phyloP scores from a whole-genome alignment of 2,329 filamentous ascomycete genomes.

The Penicillium occitanis region DNA sequence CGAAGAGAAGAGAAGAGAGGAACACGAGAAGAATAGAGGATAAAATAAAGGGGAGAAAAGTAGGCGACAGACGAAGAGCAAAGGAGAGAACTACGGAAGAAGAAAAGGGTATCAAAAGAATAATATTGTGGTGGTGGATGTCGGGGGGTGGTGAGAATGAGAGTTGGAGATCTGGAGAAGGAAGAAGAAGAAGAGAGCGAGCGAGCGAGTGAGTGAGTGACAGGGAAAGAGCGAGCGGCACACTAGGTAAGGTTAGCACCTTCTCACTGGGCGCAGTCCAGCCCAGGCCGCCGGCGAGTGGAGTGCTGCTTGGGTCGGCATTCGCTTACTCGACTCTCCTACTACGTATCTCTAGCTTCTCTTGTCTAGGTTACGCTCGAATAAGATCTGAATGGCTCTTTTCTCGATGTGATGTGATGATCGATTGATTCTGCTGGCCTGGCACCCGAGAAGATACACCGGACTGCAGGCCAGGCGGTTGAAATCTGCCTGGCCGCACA shows the following conservation, averaged over 20 bases:
- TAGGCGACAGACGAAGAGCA: constrained; percentile 29
- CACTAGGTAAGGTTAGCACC: constrained; percentile 1
- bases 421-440: background rate
- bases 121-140: constrained; percentile 2
- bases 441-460: background rate
- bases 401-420: background rate
- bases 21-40: constrained; percentile 9
- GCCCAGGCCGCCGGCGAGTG: background rate
- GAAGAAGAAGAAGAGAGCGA: constrained; percentile 4
- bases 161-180: constrained; percentile 16
- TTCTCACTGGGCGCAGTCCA: background rate
- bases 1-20: constrained; percentile 5
- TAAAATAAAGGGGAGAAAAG: constrained; percentile 30
- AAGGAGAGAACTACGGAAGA: constrained; percentile 25
- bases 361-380: background rate
- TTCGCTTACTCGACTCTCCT: background rate
- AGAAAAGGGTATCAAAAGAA: constrained; percentile 15
- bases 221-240: constrained; percentile 9
- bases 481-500: background rate
- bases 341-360: background rate
- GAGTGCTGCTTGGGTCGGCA: background rate
- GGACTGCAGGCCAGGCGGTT: background rate
- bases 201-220: constrained; percentile 4
- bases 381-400: background rate
- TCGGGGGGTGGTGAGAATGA: background rate